A percentile compares a stretch with the other conserved stretches of the same genome.
These are phyloP conservation scores for Lablab purpureus DNA, from an alignment of 306 rosid species.

Conservation along the genomic window DNA sequence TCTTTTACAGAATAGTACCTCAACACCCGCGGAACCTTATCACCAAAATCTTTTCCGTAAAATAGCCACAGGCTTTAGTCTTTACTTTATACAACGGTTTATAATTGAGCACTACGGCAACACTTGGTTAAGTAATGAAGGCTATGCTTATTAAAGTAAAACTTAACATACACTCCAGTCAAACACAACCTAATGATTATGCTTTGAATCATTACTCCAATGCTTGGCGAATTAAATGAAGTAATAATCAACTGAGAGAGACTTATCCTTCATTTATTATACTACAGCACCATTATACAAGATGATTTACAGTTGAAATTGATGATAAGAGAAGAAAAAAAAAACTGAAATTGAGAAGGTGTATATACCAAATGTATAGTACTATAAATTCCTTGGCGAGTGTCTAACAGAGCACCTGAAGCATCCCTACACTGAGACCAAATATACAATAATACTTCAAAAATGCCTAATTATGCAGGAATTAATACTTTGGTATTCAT, in stretches of 20 bases:
- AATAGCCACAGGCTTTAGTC: background rate
- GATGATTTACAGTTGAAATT: conserved; percentile 15
- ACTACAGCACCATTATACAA: conserved; percentile 7
- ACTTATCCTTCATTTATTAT: conserved; percentile 10
- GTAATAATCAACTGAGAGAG: conserved; percentile 5
- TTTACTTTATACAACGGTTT: background rate
- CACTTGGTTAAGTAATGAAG: conserved; percentile 3
- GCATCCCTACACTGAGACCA: conserved; percentile 28
- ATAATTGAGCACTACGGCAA: conserved; percentile 20
- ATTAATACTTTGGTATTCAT: conserved; percentile 5
- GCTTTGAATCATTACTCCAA: conserved; percentile 20
- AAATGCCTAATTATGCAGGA: conserved; percentile 36
- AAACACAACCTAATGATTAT: conserved; percentile 7
- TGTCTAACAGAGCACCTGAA: background rate
- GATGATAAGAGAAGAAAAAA: background rate
- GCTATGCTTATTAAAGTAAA: conserved; percentile 1
- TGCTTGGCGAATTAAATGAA: conserved; percentile 1
- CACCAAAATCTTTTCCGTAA: background rate
- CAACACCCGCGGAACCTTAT: background rate
- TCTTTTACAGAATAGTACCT: background rate
- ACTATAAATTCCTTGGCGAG: conserved; percentile 13
- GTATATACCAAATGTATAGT: conserved; percentile 15
- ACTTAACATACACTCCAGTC: conserved; percentile 23
- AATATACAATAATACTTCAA: conserved; percentile 42
- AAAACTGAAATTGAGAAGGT: conserved; percentile 1